Conservation (phyloP, 1,284 basidiomycete genomes). For the Ganoderma sp. region DNA sequence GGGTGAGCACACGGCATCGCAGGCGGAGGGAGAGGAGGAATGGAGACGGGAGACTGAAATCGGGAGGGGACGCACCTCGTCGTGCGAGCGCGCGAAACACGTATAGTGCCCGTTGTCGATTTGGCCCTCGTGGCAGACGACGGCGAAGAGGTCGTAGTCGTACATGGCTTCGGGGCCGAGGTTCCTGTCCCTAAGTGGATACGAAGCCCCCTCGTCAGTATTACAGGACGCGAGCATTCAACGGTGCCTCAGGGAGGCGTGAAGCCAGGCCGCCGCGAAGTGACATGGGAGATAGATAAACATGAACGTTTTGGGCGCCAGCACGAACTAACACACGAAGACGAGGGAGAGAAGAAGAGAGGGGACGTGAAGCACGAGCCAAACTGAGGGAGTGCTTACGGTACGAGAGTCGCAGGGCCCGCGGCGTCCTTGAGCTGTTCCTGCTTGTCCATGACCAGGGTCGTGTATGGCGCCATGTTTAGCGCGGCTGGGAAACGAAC, state of each 20-base stretch:
- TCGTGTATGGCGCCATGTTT: constrained; percentile 90
- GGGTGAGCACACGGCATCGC: constrained; percentile 1
- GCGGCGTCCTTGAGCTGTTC: constrained; percentile 47
- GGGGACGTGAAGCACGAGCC: not conserved
- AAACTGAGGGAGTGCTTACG: constrained; percentile 42
- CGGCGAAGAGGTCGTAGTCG: constrained; percentile 92
- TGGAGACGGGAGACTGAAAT: not conserved
- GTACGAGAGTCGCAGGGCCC: constrained; percentile 32
- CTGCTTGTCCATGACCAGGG: constrained; percentile 57
- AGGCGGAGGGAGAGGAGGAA: constrained; percentile 1
- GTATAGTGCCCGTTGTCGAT: constrained; percentile 96
- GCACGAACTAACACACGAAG: not conserved
- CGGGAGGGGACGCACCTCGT: constrained; percentile 61
- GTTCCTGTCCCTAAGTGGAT: constrained; percentile 35
- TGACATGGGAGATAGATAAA: not conserved
- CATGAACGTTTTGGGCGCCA: not conserved
- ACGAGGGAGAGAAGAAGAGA: not conserved
- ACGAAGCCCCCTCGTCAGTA: not conserved
- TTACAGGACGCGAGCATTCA: not conserved
- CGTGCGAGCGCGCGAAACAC: constrained; percentile 77
- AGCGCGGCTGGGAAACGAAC: constrained; percentile 85
- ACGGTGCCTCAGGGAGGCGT: constrained; percentile 1
- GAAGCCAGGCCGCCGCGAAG: constrained; percentile 6
- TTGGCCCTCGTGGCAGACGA: constrained; percentile 94
- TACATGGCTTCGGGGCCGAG: constrained; percentile 76